Percentiles rank a stretch among this genome's conserved stretches.
Conservation (phyloP, 1,139 yeast species). For the Pichia sp. region DNA sequence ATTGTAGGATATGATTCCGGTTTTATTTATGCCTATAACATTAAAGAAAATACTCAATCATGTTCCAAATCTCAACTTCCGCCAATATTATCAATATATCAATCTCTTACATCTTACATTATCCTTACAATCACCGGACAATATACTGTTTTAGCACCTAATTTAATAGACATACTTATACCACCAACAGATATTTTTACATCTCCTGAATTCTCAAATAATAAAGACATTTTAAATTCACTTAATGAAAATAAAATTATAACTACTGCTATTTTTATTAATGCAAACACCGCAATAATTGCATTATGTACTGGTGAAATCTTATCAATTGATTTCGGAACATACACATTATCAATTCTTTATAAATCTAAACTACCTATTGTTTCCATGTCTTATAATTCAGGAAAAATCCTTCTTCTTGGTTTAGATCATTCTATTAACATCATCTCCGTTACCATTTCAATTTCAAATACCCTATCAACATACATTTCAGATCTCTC, state of each 20-base stretch:
- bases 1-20: no score
- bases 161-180: slow-evolving; percentile 10
- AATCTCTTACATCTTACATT: slow-evolving; percentile 10
- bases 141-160: slow-evolving; percentile 12
- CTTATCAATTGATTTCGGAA: slow-evolving; percentile 6
- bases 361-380: not conserved
- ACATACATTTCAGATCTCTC: slow-evolving; percentile 1
- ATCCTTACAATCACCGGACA: slow-evolving; percentile 12
- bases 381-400: slow-evolving; percentile 3
- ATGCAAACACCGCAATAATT: slow-evolving; percentile 16
- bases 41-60: not conserved
- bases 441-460: not conserved
- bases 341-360: not conserved
- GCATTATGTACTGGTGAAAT: slow-evolving; percentile 21
- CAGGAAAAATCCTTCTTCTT: slow-evolving; percentile 2
- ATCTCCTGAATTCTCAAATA: not conserved
- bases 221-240: not conserved
- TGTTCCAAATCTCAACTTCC: not conserved
- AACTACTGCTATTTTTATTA: slow-evolving; percentile 16
- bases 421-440: slow-evolving; percentile 9
- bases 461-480: no score
- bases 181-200: slow-evolving; percentile 4
- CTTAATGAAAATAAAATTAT: slow-evolving; percentile 3
- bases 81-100: not conserved
- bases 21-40: no score